A percentile compares a stretch with the other conserved stretches of the same genome.
These are phyloP conservation scores for Ascosphaera aggregata DNA, from an alignment of 2,329 filamentous ascomycete species.

Conservation along the genomic window DNA sequence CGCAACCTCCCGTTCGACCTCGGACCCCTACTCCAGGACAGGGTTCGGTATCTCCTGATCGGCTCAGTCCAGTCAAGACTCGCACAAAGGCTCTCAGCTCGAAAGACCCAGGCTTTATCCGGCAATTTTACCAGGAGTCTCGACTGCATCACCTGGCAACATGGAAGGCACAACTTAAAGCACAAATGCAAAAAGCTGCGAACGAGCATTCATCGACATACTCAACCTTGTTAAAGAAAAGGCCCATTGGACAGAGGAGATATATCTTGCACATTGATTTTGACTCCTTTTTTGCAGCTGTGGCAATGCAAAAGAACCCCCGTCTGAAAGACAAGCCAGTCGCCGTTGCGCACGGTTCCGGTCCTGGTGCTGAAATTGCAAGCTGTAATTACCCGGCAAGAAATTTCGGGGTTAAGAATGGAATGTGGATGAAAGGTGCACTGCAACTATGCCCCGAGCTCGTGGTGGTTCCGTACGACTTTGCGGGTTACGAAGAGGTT, in stretches of 20 bases:
- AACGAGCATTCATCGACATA: slow-evolving; percentile 35
- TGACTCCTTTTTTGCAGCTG: slow-evolving; percentile 93
- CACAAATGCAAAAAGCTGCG: slow-evolving; percentile 60
- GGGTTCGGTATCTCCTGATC: background rate
- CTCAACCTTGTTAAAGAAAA: slow-evolving; percentile 26
- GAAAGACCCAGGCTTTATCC: slow-evolving; percentile 58
- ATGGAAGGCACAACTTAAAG: slow-evolving; percentile 90
- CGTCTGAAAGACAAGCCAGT: slow-evolving; percentile 57
- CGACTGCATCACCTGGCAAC: slow-evolving; percentile 84
- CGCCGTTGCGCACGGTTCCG: slow-evolving; percentile 70
- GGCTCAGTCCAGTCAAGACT: background rate
- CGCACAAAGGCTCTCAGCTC: background rate
- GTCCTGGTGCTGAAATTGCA: slow-evolving; percentile 78
- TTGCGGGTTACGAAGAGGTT: slow-evolving; percentile 79
- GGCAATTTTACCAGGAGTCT: slow-evolving; percentile 89
- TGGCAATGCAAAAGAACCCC: slow-evolving; percentile 59
- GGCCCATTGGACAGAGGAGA: slow-evolving; percentile 38
- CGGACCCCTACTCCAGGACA: background rate
- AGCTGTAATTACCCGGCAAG: slow-evolving; percentile 92
- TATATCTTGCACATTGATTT: slow-evolving; percentile 96
- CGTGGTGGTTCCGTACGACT: slow-evolving; percentile 86
- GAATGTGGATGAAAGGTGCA: slow-evolving; percentile 98
- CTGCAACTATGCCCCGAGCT: slow-evolving; percentile 62
- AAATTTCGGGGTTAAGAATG: slow-evolving; percentile 72
- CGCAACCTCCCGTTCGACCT: background rate